phyloP scores from a whole-genome alignment of 768 basidiomycete species.

The Tricholoma flavovirens region DNA sequence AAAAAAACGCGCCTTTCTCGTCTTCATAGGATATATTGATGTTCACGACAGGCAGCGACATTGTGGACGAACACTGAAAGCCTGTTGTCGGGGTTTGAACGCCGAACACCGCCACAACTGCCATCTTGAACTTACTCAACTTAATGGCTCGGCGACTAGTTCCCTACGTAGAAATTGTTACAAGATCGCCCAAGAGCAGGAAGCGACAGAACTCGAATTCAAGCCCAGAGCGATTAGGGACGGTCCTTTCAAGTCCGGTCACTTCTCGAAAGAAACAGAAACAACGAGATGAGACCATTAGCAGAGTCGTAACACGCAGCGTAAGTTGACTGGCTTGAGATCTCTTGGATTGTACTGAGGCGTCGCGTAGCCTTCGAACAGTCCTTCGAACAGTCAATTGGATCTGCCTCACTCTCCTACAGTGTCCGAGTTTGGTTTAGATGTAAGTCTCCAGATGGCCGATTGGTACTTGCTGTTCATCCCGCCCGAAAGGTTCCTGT shows the following conservation, averaged over 20 bases:
- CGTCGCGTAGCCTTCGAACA: background rate
- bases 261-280: constrained; percentile 14
- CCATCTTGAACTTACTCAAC: too few species aligned
- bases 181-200: background rate
- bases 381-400: background rate
- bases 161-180: constrained; percentile 21
- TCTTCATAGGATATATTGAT: constrained; percentile 61
- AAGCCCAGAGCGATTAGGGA: background rate
- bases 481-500: background rate
- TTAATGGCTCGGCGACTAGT: constrained; percentile 7
- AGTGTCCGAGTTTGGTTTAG: constrained; percentile 11
- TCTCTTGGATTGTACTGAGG: background rate
- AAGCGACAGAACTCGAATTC: background rate
- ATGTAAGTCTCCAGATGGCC: background rate
- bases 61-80: constrained; percentile 31
- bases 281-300: background rate
- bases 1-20: constrained; percentile 53
- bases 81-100: constrained; percentile 35
- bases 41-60: constrained; percentile 62
- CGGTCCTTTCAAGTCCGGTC: background rate
- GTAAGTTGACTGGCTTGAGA: too few species aligned
- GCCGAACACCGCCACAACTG: too few species aligned
- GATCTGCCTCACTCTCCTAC: constrained; percentile 11
- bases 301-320: background rate
- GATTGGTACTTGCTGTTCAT: background rate